These are phyloP conservation scores for Ramichloridium luteum DNA, from an alignment of 2,329 filamentous ascomycete species.

Conservation along the genomic window DNA sequence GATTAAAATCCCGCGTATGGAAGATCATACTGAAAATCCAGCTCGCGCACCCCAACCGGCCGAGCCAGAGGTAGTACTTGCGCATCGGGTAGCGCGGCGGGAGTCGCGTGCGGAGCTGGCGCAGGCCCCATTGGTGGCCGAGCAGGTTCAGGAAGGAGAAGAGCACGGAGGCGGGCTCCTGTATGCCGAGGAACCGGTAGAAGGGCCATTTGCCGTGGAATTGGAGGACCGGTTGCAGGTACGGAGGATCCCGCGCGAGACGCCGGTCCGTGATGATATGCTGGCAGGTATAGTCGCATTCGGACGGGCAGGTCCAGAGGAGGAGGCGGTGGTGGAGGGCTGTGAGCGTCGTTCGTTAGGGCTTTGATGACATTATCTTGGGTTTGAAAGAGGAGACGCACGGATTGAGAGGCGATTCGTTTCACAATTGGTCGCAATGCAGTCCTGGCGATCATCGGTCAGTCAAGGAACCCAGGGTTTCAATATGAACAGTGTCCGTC, in stretches of 20 bases:
- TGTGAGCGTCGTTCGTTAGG: conserved; percentile 28
- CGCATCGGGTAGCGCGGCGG: conserved; percentile 63
- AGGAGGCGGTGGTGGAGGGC: conserved; percentile 76
- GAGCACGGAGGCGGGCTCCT: conserved; percentile 86
- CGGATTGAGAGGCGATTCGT: conserved; percentile 55
- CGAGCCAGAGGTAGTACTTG: conserved; percentile 68
- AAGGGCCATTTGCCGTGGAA: conserved; percentile 99
- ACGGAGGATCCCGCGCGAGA: conserved; percentile 49
- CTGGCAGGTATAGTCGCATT: conserved; percentile 98
- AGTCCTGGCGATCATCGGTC: conserved; percentile 41
- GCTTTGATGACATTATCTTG: conserved; percentile 13
- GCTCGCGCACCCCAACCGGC: conserved; percentile 66
- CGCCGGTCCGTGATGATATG: conserved; percentile 73
- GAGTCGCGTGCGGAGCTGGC: conserved; percentile 55
- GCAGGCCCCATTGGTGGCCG: conserved; percentile 69
- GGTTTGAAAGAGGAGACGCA: conserved; percentile 34
- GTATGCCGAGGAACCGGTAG: conserved; percentile 75
- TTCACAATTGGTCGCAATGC: conserved; percentile 67
- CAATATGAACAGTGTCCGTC: not conserved
- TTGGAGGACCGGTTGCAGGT: conserved; percentile 61
- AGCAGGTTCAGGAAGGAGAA: conserved; percentile 87
- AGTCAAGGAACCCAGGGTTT: conserved; percentile 1
- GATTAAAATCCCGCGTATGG: conserved; percentile 72
- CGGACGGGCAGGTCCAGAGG: conserved; percentile 80
- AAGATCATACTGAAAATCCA: conserved; percentile 89